A percentile compares a stretch with the other conserved stretches of the same genome.
phyloP scores from a whole-genome alignment of 257 asterid genomes.

The Nicotiana knightiana region DNA sequence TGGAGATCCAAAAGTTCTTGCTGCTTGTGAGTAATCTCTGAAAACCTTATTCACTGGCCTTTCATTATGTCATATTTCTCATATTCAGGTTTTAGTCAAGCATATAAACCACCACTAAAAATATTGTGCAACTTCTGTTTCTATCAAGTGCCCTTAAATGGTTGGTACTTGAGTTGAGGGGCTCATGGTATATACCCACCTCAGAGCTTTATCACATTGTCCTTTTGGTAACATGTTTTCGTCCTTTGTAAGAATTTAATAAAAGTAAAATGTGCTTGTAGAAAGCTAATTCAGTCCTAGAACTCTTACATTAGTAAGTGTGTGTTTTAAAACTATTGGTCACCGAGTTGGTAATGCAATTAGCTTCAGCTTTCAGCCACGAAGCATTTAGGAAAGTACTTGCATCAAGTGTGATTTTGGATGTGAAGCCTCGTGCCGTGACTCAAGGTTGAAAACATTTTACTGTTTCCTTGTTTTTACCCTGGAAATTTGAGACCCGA shows the following conservation, averaged over 20 bases:
- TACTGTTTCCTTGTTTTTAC: background rate
- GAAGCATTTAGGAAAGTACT: background rate
- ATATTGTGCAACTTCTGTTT: background rate
- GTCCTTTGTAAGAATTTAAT: background rate
- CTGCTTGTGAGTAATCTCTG: constrained; percentile 59
- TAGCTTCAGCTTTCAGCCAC: background rate
- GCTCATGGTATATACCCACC: background rate
- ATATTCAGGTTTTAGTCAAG: background rate
- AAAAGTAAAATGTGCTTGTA: background rate
- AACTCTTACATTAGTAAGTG: constrained; percentile 1
- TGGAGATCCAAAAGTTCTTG: constrained; percentile 89
- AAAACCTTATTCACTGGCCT: background rate
- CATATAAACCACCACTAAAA: background rate
- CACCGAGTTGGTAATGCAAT: background rate
- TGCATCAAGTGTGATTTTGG: background rate
- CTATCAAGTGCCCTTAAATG: background rate
- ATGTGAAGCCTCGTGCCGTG: background rate
- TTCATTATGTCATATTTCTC: background rate
- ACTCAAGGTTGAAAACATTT: background rate
- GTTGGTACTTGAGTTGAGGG: background rate
- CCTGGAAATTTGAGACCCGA: background rate
- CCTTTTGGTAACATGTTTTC: background rate
- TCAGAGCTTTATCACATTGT: background rate
- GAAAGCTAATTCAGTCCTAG: background rate
- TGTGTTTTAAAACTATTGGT: background rate